Conservation (phyloP, 1,139 yeast species). For the Zygosaccharomyces sapae region DNA sequence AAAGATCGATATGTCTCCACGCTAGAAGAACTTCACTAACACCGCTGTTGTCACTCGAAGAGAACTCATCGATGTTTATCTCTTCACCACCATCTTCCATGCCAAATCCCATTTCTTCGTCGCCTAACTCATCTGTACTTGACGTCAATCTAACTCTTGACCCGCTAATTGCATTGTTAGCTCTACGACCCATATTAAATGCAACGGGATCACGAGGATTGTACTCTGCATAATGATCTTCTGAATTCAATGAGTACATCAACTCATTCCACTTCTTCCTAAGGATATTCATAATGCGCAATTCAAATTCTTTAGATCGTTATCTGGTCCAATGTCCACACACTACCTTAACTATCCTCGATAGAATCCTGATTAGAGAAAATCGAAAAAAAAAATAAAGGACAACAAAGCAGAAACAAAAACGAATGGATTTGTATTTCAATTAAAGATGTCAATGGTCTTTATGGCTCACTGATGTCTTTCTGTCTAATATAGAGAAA, state of each 20-base stretch:
- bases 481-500: too few species aligned
- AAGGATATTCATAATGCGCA: constrained; percentile 32
- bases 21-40: constrained; percentile 61
- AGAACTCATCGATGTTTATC: constrained; percentile 20
- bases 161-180: constrained; percentile 8
- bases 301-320: too few species aligned
- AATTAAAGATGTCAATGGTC: too few species aligned
- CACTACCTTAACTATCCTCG: too few species aligned
- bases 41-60: constrained; percentile 43
- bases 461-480: too few species aligned
- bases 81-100: constrained; percentile 18
- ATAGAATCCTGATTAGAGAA: not conserved
- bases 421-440: too few species aligned
- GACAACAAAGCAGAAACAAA: not conserved
- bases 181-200: constrained; percentile 29
- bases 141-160: constrained; percentile 18
- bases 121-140: constrained; percentile 18
- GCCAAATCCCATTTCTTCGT: constrained; percentile 24
- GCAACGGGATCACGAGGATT: constrained; percentile 42
- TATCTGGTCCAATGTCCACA: too few species aligned
- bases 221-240: constrained; percentile 66
- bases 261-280: constrained; percentile 48
- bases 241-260: constrained; percentile 60
- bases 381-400: not conserved
- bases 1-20: constrained; percentile 65